phyloP scores from a whole-genome alignment of 2,329 filamentous ascomycete species.

The Neurospora sp. region DNA sequence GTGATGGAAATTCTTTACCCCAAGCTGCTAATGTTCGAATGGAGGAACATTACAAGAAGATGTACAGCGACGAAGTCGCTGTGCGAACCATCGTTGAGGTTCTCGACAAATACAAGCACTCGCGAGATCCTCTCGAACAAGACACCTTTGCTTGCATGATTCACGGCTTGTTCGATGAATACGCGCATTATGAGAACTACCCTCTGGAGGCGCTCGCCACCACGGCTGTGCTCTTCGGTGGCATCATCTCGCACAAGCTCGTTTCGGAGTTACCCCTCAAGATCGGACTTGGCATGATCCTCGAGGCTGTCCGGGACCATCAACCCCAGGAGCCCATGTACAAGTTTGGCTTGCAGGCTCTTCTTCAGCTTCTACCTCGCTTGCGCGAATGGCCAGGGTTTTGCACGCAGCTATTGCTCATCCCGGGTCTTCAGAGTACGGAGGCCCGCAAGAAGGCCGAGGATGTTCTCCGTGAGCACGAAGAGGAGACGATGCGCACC shows the following conservation, averaged over 20 bases:
- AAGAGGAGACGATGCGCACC: conserved; percentile 47
- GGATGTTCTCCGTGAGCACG: conserved; percentile 62
- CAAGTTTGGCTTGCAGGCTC: conserved; percentile 91
- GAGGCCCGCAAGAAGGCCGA: conserved; percentile 77
- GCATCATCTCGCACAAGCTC: conserved; percentile 88
- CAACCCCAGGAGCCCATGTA: conserved; percentile 83
- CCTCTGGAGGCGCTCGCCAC: conserved; percentile 92
- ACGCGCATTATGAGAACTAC: conserved; percentile 89
- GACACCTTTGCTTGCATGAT: conserved; percentile 99
- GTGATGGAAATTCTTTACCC: conserved; percentile 71
- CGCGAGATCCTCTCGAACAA: conserved; percentile 72
- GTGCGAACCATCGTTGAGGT: conserved; percentile 78
- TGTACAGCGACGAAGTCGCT: conserved; percentile 88
- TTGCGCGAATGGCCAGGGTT: conserved; percentile 94
- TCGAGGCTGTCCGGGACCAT: conserved; percentile 89
- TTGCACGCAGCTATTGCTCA: conserved; percentile 73
- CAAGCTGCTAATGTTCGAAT: conserved; percentile 76
- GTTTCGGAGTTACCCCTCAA: conserved; percentile 85
- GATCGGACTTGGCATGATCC: conserved; percentile 91
- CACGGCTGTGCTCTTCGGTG: conserved; percentile 91
- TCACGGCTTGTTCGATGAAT: conserved; percentile 93
- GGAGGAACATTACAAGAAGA: conserved; percentile 96
- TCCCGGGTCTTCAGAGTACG: conserved; percentile 72
- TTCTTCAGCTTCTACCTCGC: conserved; percentile 76
- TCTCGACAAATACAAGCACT: conserved; percentile 79